Percentiles rank a stretch among this genome's conserved stretches.
These are phyloP conservation scores for Straminergon stramineum DNA, from an alignment of 225 moss, liverwort and hornwort species.

Conservation along the genomic window DNA sequence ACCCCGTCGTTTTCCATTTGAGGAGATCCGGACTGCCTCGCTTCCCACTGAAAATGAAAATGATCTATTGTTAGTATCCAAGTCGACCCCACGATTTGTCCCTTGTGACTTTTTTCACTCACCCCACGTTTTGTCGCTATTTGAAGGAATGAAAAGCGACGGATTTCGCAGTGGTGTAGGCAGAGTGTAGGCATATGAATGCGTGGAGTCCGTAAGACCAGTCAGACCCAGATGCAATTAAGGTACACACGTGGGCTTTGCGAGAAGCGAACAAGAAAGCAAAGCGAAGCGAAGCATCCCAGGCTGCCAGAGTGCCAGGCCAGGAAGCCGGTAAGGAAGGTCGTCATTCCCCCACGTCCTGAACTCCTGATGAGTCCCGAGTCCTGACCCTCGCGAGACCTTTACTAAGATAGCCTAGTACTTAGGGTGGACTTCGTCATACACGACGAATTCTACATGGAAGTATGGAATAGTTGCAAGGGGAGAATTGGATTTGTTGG, in stretches of 20 bases:
- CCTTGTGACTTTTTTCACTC: no score
- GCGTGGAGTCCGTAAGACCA: background rate
- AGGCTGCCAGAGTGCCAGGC: no score
- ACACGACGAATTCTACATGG: background rate
- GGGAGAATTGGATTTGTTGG: background rate
- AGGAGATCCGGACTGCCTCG: no score
- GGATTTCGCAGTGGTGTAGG: no score
- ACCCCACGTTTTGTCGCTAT: no score
- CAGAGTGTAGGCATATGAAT: background rate
- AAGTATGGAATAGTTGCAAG: background rate
- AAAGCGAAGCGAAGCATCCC: background rate
- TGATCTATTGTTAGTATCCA: no score
- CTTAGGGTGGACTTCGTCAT: background rate
- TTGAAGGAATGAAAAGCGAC: no score
- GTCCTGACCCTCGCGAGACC: no score
- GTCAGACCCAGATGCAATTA: background rate
- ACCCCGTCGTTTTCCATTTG: no score
- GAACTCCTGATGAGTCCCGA: no score
- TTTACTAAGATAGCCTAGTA: background rate
- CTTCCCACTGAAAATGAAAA: no score
- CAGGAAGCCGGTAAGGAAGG: background rate
- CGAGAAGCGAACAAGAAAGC: background rate
- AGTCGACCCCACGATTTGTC: no score
- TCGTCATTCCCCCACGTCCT: background rate
- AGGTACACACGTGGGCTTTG: background rate